Percentiles rank a stretch among this genome's conserved stretches.
phyloP scores from a whole-genome alignment of 2,329 filamentous ascomycete species.

The Endoconidiophora laricicola region DNA sequence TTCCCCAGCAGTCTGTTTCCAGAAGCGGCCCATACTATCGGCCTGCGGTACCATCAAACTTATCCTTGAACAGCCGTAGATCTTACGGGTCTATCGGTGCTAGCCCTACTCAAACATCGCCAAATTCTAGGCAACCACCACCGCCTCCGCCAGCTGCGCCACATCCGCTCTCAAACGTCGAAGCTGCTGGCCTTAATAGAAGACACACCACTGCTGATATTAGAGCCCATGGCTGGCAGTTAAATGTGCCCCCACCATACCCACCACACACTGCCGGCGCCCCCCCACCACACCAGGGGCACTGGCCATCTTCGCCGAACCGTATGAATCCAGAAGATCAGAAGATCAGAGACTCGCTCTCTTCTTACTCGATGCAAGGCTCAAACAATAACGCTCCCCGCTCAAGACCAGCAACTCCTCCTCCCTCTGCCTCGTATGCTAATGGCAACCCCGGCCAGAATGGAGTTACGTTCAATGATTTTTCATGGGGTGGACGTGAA shows the following conservation, averaged over 20 bases:
- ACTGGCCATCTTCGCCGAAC: constrained; percentile 39
- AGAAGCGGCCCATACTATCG: constrained; percentile 47
- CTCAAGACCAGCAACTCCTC: constrained; percentile 38
- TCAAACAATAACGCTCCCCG: constrained; percentile 26
- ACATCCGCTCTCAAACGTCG: constrained; percentile 47
- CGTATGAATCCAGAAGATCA: constrained; percentile 34
- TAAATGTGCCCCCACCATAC: constrained; percentile 21
- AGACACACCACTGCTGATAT: constrained; percentile 95
- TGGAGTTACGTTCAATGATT: constrained; percentile 28
- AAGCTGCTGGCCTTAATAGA: constrained; percentile 51
- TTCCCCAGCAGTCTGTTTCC: constrained; percentile 28
- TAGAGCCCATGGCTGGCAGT: constrained; percentile 51
- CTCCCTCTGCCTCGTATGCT: constrained; percentile 25
- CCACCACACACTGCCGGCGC: constrained; percentile 40
- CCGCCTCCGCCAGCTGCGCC: constrained; percentile 45
- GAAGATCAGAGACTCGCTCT: constrained; percentile 39
- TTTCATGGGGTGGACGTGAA: constrained; percentile 37
- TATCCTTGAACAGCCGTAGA: constrained; percentile 51
- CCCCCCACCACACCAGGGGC: constrained; percentile 29
- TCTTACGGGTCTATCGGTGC: constrained; percentile 76
- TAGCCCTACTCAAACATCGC: constrained; percentile 54
- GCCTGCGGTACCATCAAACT: constrained; percentile 63
- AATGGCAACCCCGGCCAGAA: constrained; percentile 21
- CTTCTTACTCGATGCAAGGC: constrained; percentile 34
- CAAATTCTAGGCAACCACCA: constrained; percentile 33